A percentile compares a stretch with the other conserved stretches of the same genome.
These are phyloP conservation scores for Pseudopithomyces chartarum DNA, from an alignment of 2,329 filamentous ascomycete species.

Conservation along the genomic window DNA sequence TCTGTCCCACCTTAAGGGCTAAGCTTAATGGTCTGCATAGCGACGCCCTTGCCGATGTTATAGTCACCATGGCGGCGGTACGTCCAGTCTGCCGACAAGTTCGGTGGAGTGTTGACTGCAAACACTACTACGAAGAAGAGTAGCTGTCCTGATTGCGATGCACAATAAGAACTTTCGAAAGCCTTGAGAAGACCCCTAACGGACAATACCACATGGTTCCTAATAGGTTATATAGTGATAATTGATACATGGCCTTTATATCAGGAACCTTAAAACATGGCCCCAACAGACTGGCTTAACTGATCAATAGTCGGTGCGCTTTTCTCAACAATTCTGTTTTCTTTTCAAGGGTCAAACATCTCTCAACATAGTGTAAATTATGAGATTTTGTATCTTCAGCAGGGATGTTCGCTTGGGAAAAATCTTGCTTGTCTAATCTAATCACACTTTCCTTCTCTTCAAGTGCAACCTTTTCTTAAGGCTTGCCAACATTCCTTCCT, in stretches of 20 bases:
- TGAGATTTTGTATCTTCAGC: too few relatives aligned
- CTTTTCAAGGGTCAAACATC: too few relatives aligned
- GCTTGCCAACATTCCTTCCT: neutral
- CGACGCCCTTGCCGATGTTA: neutral
- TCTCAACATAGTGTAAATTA: too few relatives aligned
- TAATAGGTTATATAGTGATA: too few relatives aligned
- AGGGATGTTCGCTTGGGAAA: too few relatives aligned
- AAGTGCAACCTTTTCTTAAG: neutral
- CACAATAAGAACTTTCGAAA: neutral
- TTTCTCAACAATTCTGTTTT: too few relatives aligned
- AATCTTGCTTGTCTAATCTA: too few relatives aligned
- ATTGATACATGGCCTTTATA: too few relatives aligned
- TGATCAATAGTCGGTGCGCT: too few relatives aligned
- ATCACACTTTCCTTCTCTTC: neutral
- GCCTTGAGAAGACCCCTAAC: neutral
- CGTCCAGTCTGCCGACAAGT: neutral
- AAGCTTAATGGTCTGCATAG: neutral
- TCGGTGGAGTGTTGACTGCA: neutral
- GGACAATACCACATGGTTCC: too few relatives aligned
- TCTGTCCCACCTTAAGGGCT: neutral
- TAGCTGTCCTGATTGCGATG: neutral
- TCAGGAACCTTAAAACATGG: too few relatives aligned
- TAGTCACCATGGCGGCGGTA: neutral
- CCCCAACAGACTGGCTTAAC: too few relatives aligned
- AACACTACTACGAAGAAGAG: neutral